Base-by-base conservation (phyloP, 2,329 filamentous ascomycete genomes). In the Aspergillus ochraceus region DNA sequence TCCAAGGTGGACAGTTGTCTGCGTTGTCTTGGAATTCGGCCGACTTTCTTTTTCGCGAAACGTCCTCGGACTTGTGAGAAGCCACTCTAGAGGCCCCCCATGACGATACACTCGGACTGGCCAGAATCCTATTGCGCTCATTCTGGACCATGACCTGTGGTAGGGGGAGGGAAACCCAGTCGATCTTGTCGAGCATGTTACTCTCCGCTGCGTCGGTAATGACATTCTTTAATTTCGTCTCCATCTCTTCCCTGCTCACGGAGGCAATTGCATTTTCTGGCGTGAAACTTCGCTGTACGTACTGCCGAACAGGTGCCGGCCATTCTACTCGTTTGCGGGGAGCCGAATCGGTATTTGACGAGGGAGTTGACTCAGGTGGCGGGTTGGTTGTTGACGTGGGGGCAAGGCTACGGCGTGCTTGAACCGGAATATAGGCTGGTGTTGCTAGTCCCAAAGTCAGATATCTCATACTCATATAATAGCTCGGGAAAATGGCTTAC, bases 211-310 rank as follows among this genome's bases (percentile, higher is more conserved):
- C 91, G 57, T 88, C 83, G 62, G 89, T 91, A 73, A 99, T 97
- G 67, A 92, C 89, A 61, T 88, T 81, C 77, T 94, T 97, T 64
- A 99, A 81, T 72, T 92, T 96, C 61, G 82, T 81, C 75, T 97
- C 90, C 83, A 97, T 89, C 59, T 96, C 92, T 55, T 83, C 70
- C 55, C 85, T 84, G 54, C 80, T 75, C 50, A 93, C 85, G 45
- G 84, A 83, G 5, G 83, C 70, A 63, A 90, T 83, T 65, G 88
- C 80, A 72, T 92, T 90, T 60, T 87, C 85, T 26, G 87, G 85
- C 54, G 90, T 87, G 74, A 98, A 98, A 26, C 92, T 93, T 71
- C 92, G 88, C 70, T 92, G 89, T 32, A 98, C 94, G 78, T 97
- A 98, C 66, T 84, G 82, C 68, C 92, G 90, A 61, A 98, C 91